Base-by-base conservation (phyloP, 2,329 filamentous ascomycete genomes). In the Hymenoscyphus scutula region DNA sequence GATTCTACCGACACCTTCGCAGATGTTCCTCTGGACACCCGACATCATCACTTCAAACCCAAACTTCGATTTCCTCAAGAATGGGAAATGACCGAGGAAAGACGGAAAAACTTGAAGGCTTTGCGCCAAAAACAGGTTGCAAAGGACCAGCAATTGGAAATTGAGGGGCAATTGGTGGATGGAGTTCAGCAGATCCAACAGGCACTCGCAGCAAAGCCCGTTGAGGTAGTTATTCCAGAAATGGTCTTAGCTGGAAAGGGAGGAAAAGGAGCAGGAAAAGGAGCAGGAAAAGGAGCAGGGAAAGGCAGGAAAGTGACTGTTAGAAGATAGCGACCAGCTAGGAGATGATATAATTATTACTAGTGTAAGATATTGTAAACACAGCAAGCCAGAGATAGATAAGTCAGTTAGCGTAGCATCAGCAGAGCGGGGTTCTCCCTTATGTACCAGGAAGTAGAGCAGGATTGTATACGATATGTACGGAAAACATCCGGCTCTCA, bases 21-120 rank as follows among this genome's bases (percentile, higher is more conserved):
- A 68, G 95, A 99, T 74, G 78, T 99, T 32, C 94, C 95, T 1
- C 83, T 98, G 56, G 93, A 99, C 74, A 88, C 91, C 64, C 84
- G 95, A 70, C 94, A 98, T 76, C 88, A 94, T 79, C 88, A 84
- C 72, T 81, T 84, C 65, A 90, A 89, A 79, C 75, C 76, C 51
- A 85, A 84, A 74, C 81, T 85, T 60, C 82, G 81, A 67, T 98
- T 97, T 76, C 95, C 95, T 1, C 82, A 86, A 69, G 85, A 87
- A 69, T 99, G 95, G 95, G 84, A 83, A 63, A 78, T 99, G 82
- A 93, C 89, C 1, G 78, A 84, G 55, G 81, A 90, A 77, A 83
- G 91, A 66, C 83, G 82, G 73, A 74, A 79, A 71, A 82, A 89
- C 76, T 79, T 97, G 58, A 83, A 85, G n/a, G 81, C 80, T 51